These are phyloP conservation scores for Didymella pinodella DNA, from an alignment of 2,329 filamentous ascomycete species.

Conservation along the genomic window DNA sequence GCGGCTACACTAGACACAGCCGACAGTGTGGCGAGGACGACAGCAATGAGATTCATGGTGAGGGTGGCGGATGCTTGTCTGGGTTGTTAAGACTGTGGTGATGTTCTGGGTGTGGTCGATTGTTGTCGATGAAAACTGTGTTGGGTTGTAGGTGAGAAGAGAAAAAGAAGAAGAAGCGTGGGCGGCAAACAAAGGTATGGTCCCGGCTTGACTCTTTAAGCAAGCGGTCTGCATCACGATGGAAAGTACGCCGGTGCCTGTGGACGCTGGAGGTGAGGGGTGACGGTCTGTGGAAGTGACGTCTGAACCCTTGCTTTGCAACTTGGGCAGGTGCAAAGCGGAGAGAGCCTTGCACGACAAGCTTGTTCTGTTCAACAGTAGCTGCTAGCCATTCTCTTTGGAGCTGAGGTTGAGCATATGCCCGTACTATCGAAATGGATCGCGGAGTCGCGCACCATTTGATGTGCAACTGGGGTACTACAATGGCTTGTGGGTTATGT, in stretches of 20 bases:
- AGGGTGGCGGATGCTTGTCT: not conserved
- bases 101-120: not conserved
- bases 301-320: constrained; percentile 14
- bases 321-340: constrained; percentile 5
- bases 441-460: not conserved
- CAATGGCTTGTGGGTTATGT: constrained; percentile 2
- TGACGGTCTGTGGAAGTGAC: constrained; percentile 4
- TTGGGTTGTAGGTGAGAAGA: constrained; percentile 9
- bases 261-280: constrained; percentile 14
- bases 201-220: constrained; percentile 1
- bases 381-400: not conserved
- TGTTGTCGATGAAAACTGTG: not conserved
- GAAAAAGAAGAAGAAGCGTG: not conserved
- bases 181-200: not conserved
- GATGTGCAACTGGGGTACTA: not conserved
- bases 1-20: constrained; percentile 10
- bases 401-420: not conserved
- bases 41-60: constrained; percentile 19
- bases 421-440: not conserved
- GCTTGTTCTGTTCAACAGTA: not conserved
- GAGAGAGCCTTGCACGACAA: not conserved
- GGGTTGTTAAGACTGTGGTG: not conserved
- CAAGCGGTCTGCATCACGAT: constrained; percentile 8
- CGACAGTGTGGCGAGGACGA: constrained; percentile 15
- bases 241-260: constrained; percentile 4